Evolutionary conservation across 495 filamentous ascomycete genomes (phyloP).

Genomic region (Neurospora discreta): DNA sequence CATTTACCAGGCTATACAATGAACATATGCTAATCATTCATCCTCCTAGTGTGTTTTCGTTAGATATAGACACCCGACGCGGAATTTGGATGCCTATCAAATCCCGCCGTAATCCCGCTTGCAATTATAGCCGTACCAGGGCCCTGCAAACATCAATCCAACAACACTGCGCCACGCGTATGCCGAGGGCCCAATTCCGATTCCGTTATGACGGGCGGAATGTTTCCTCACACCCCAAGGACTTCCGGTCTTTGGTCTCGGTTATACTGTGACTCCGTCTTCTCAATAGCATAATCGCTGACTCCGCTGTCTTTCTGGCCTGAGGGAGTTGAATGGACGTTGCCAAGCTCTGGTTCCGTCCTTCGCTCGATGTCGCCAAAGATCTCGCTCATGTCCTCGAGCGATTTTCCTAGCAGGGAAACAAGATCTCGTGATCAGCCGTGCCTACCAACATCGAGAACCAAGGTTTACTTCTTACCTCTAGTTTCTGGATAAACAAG

Average conservation of each 20-base stretch:
- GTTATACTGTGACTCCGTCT: background rate
- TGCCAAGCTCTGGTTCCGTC: background rate
- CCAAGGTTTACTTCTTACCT: constrained; percentile 11
- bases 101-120: background rate
- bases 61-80: too few relatives aligned
- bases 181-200: background rate
- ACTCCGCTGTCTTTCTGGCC: background rate
- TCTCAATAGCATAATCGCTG: background rate
- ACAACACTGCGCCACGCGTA: background rate
- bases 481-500: constrained; percentile 43
- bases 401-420: constrained; percentile 23
- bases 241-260: too few relatives aligned
- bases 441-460: background rate
- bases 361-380: constrained; percentile 21
- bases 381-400: constrained; percentile 43
- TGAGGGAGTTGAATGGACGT: background rate
- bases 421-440: background rate
- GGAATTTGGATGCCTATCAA: too few relatives aligned
- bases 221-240: too few relatives aligned
- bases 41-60: background rate
- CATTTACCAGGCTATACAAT: background rate
- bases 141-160: background rate
- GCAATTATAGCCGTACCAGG: background rate
- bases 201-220: background rate
- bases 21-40: background rate